A percentile compares a stretch with the other conserved stretches of the same genome.
phyloP scores from a whole-genome alignment of 1,284 basidiomycete genomes.

The Pascua guehoae region DNA sequence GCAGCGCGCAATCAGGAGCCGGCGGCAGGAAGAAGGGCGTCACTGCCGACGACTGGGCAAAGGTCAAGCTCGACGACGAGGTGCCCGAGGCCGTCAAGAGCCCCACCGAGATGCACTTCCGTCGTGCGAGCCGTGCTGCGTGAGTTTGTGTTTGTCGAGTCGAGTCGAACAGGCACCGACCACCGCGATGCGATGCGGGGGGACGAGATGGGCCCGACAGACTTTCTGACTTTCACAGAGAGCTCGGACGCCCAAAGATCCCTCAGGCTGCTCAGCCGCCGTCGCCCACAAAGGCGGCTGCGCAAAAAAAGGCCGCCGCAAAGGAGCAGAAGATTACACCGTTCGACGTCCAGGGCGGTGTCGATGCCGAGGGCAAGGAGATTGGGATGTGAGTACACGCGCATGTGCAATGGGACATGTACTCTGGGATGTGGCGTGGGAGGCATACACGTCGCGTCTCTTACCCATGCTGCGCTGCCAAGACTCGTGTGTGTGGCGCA shows the following conservation, averaged over 20 bases:
- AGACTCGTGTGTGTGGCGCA: too few relatives aligned
- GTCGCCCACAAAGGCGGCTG: too few relatives aligned
- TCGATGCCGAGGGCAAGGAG: conserved; percentile 82
- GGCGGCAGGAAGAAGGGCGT: conserved; percentile 33
- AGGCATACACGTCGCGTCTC: too few relatives aligned
- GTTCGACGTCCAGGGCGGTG: conserved; percentile 95
- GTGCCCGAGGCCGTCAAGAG: conserved; percentile 48
- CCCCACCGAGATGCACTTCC: conserved; percentile 39
- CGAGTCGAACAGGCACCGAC: too few relatives aligned
- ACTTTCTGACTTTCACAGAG: too few relatives aligned
- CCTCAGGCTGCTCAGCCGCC: too few relatives aligned
- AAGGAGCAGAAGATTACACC: conserved; percentile 87
- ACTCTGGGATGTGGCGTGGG: too few relatives aligned
- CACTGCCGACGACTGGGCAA: conserved; percentile 45
- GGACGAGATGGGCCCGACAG: too few relatives aligned
- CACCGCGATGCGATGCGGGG: too few relatives aligned
- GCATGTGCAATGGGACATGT: background rate
- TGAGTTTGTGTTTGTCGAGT: too few relatives aligned
- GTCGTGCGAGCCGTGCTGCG: conserved; percentile 21
- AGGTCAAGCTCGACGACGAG: conserved; percentile 45
- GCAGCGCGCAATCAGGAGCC: conserved; percentile 7
- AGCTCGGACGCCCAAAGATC: too few relatives aligned
- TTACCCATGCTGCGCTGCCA: too few relatives aligned
- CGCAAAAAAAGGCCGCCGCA: conserved; percentile 1
- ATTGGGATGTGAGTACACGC: conserved; percentile 60